A percentile compares a stretch with the other conserved stretches of the same genome.
phyloP scores from a whole-genome alignment of 768 basidiomycete genomes.

The Hygrophorus russula region DNA sequence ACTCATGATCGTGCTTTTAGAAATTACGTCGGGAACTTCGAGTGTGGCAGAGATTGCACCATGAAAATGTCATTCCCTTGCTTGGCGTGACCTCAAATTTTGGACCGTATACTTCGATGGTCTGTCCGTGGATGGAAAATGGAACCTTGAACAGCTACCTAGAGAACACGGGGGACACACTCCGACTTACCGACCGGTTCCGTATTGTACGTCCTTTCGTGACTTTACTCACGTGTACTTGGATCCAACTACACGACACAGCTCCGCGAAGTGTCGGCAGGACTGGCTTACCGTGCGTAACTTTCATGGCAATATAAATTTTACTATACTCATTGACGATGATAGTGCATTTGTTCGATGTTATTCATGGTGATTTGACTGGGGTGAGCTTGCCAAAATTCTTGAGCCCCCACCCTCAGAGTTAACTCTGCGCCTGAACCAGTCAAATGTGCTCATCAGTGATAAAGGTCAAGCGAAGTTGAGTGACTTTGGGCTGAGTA shows the following conservation, averaged over 20 bases:
- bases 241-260: neutral
- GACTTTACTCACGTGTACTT: neutral
- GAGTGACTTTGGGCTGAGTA: conserved; percentile 25
- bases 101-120: conserved; percentile 19
- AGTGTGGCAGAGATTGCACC: conserved; percentile 11
- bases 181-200: conserved; percentile 11
- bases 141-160: conserved; percentile 17
- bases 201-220: conserved; percentile 9
- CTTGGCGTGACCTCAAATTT: conserved; percentile 18
- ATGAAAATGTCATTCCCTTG: conserved; percentile 17
- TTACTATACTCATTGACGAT: neutral
- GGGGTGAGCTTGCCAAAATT: conserved; percentile 12
- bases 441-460: conserved; percentile 27
- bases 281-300: conserved; percentile 5
- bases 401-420: neutral
- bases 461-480: conserved; percentile 19
- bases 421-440: neutral
- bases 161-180: conserved; percentile 5
- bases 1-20: conserved; percentile 6
- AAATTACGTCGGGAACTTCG: conserved; percentile 16
- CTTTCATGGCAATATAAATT: neutral
- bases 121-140: conserved; percentile 22
- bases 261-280: conserved; percentile 3
- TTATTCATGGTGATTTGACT: conserved; percentile 25
- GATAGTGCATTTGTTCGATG: conserved; percentile 9